Conservation (phyloP, 805 yeast genomes). For the Cyberlindnera misumaiensis region DNA sequence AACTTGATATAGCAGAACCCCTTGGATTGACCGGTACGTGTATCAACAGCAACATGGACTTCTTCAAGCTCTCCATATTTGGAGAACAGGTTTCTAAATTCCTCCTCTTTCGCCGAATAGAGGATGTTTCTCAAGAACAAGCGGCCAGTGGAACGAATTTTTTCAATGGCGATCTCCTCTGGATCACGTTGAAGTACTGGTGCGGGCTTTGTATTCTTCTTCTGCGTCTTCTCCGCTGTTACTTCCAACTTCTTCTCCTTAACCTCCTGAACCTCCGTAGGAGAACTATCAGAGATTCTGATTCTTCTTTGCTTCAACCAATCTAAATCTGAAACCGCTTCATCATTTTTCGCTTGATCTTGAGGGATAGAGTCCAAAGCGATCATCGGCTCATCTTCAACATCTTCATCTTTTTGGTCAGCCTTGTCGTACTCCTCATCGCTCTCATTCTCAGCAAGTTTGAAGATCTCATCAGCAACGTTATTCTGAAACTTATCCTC, state of each 20-base stretch:
- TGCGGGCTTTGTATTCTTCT: background rate
- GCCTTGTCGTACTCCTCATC: slow-evolving; percentile 40
- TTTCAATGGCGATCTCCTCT: slow-evolving; percentile 42
- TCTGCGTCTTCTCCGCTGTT: slow-evolving; percentile 9
- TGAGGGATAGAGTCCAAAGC: slow-evolving; percentile 23
- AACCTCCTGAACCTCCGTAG: slow-evolving; percentile 7
- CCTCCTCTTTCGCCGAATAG: slow-evolving; percentile 74
- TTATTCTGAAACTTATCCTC: slow-evolving; percentile 17
- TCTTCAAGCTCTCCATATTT: slow-evolving; percentile 73
- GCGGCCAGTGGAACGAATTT: slow-evolving; percentile 67
- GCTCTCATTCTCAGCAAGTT: slow-evolving; percentile 31
- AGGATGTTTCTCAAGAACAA: slow-evolving; percentile 81
- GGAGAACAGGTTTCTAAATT: slow-evolving; percentile 58
- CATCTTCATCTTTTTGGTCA: slow-evolving; percentile 40
- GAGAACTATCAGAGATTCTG: slow-evolving; percentile 52
- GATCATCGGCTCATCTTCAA: slow-evolving; percentile 49
- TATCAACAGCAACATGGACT: slow-evolving; percentile 88
- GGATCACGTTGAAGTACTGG: slow-evolving; percentile 1
- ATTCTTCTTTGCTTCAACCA: slow-evolving; percentile 78
- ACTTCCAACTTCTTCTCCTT: slow-evolving; percentile 10
- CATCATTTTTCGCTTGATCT: slow-evolving; percentile 36
- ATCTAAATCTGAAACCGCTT: slow-evolving; percentile 65
- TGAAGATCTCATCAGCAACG: slow-evolving; percentile 21
- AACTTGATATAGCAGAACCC: slow-evolving; percentile 88
- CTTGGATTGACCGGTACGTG: slow-evolving; percentile 83